Conservation (phyloP, 306 rosid species). For the Canavalia ensiformis region DNA sequence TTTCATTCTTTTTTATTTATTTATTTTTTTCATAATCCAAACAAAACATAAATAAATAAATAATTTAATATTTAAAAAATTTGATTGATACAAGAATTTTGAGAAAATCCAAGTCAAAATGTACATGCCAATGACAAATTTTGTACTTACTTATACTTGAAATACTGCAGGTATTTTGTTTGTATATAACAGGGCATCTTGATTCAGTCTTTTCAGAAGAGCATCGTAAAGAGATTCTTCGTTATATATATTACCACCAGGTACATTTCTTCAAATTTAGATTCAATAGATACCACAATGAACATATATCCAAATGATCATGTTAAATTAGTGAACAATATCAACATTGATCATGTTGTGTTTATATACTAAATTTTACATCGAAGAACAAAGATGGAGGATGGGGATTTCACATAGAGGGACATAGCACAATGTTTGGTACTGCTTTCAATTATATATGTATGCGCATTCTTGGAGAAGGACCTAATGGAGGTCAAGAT, state of each 20-base stretch:
- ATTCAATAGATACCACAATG: not conserved
- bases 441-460: constrained; percentile 68
- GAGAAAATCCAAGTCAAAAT: no score
- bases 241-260: constrained; percentile 78
- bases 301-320: not conserved
- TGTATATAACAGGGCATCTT: constrained; percentile 72
- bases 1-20: no score
- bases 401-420: constrained; percentile 84
- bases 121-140: no score
- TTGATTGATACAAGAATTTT: no score
- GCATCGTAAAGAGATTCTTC: constrained; percentile 69
- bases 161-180: constrained; percentile 63
- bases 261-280: constrained; percentile 34
- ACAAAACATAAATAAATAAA: no score
- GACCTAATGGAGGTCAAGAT: constrained; percentile 65
- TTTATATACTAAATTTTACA: not conserved
- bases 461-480: constrained; percentile 81
- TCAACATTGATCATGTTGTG: not conserved
- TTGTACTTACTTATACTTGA: no score
- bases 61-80: no score
- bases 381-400: constrained; percentile 87
- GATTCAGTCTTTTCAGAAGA: constrained; percentile 58
- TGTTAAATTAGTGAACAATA: not conserved
- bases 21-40: no score
- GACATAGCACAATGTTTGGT: constrained; percentile 83